Base-by-base conservation (phyloP, 2,329 filamentous ascomycete genomes). In the Neodidymelliopsis sp. region DNA sequence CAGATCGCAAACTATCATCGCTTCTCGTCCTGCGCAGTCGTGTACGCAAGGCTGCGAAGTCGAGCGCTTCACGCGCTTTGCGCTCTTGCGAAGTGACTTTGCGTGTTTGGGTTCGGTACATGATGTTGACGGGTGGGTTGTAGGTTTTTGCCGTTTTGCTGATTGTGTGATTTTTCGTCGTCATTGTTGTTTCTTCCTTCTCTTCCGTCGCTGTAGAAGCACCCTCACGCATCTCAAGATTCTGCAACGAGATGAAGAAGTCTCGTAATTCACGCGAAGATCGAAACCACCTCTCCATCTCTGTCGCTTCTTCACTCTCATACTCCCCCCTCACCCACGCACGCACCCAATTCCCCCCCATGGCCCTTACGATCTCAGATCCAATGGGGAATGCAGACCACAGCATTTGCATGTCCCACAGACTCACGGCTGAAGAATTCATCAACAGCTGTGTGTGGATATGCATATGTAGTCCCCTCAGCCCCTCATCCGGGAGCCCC, bases 321-420 rank as follows among this genome's bases (percentile, higher is more conserved):
- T 65, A 67, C 1, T 36, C 24, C 5, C 16, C 12, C 1, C 46
- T 34, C 4, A 52, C 35, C 22, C 54, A 46, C 8, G 46, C 43
- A 9, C 45, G 43, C 9, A 61, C 28, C 37, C 58, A 63, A 36
- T 61, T 63, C 9, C 47, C 2, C 0, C 53, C 59, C 57, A 57
- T 57, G 19, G 54, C 51, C 20, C 38, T 39, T 15, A 58, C 15
- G 2, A 64, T 45, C 6, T 37, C 20, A 2, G 50, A 55, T 6
- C 38, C 19, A n/a, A 41, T 28, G 0, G 56, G 53, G 18, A 63
- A 66, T 1, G 23, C 40, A 2, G 33, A 25, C 62, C 62, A 66
- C 4, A 67, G 18, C 8, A 30, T 24, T 8, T 43, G 42, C 28
- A 68, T 53, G n/a, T 57, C 51, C 7, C 29, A 6, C 10, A 57